Base-by-base conservation (phyloP, 2,329 filamentous ascomycete species). In the Aspergillus fijiensis region DNA sequence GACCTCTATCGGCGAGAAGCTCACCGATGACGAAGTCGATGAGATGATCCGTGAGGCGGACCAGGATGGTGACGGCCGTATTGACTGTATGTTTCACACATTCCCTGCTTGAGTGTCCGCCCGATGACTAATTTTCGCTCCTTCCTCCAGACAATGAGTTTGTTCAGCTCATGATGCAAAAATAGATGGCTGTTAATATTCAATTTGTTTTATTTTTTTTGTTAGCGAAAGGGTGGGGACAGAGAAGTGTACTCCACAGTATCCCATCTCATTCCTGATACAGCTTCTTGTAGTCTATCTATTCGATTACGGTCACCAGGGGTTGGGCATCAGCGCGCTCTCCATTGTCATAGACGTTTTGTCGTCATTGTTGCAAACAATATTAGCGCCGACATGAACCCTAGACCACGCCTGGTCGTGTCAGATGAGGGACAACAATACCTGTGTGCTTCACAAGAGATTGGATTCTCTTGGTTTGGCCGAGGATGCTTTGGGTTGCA, bases 121-220 rank as follows among this genome's bases (percentile, higher is more conserved):
- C 16, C 39, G 31, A 51, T 23, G 25, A 58, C 66, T 76, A 72
- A 76, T 72, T 47, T 33, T 14, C 14, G 4, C 42, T 31, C 6
- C 12, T 45, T 19, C 9, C 4, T 16, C 51, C 70, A 94, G 90
- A 94, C 82, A 94, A 94, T 83, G 91, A 95, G 80, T 95, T 95
- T 75, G 91, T 95, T 70, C 91, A 95, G 82, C 88, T 95, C 76
- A 95, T 95, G 91, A 94, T 95, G 91, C 91, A 95, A 85, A 94
- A 94, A 84, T 94, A 91, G 84, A 77, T 64, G 61, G 57, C 60
- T 55, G 53, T 58, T 65, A 65, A 61, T 65, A 61, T 65, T 62
- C 63, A 65, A 65, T 68, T 61, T 70, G 63, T 68, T 35, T 63
- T 68, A 62, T 68, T 19, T 63, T 60, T 60, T 64, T 70, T 66